Conservation (phyloP, 768 basidiomycete species). For the Amanita exitialis region DNA sequence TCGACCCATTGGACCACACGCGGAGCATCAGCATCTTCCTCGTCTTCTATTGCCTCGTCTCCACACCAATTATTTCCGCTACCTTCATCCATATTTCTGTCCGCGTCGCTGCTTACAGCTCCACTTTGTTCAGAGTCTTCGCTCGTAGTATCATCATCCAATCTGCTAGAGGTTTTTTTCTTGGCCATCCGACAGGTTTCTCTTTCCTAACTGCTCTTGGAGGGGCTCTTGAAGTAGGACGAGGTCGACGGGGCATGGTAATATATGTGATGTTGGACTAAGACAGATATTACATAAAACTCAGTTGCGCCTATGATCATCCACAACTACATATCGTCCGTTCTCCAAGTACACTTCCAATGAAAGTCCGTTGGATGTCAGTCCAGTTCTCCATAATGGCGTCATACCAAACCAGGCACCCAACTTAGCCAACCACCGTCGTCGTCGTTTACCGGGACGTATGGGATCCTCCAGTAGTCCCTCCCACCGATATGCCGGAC, state of each 20-base stretch:
- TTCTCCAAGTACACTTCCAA: conserved; percentile 48
- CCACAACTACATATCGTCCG: conserved; percentile 45
- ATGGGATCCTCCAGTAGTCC: conserved; percentile 48
- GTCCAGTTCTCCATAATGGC: conserved; percentile 47
- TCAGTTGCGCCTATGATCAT: conserved; percentile 4
- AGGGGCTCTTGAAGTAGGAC: conserved; percentile 13
- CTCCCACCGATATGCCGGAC: conserved; percentile 61
- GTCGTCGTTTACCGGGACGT: conserved; percentile 22
- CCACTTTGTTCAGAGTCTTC: neutral
- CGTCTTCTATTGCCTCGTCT: conserved; percentile 15
- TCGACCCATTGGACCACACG: conserved; percentile 56
- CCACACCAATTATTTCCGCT: neutral
- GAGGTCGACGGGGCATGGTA: conserved; percentile 28
- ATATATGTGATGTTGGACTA: no score
- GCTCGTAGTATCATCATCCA: neutral
- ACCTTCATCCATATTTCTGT: neutral
- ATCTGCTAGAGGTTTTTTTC: neutral
- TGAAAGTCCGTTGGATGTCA: conserved; percentile 44
- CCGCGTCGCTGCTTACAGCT: neutral
- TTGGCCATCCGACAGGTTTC: neutral
- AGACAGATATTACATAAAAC: neutral
- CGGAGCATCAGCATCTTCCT: conserved; percentile 41
- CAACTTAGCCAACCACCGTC: conserved; percentile 40
- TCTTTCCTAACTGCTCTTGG: neutral
- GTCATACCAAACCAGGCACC: conserved; percentile 63